A percentile compares a stretch with the other conserved stretches of the same genome.
These are phyloP conservation scores for Fraxinus paxiana DNA, from an alignment of 305 asterid species.

Conservation along the genomic window DNA sequence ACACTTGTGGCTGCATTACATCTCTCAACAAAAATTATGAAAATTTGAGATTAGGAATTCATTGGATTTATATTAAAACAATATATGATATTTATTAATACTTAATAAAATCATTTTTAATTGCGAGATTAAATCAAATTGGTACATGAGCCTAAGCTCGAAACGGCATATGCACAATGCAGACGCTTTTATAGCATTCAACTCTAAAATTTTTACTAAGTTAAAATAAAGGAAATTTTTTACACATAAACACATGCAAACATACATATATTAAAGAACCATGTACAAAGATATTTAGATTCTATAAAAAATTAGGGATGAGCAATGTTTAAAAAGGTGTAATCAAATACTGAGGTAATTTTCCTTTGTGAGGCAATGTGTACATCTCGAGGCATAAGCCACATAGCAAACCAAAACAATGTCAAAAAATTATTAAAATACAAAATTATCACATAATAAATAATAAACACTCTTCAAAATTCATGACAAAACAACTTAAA, in stretches of 20 bases:
- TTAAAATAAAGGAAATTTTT: background rate
- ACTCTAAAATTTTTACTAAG: background rate
- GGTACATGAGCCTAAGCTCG: background rate
- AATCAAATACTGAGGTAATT: background rate
- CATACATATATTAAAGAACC: background rate
- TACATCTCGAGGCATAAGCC: background rate
- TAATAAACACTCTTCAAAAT: background rate
- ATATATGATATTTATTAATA: background rate
- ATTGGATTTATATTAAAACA: background rate
- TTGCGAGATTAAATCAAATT: background rate
- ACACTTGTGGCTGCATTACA: background rate
- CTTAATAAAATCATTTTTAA: background rate
- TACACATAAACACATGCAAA: background rate
- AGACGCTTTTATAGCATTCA: background rate
- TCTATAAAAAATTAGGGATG: background rate
- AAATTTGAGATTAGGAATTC: background rate
- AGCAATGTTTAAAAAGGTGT: background rate
- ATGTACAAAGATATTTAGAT: background rate
- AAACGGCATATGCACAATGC: background rate
- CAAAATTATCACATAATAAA: background rate
- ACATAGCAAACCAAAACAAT: background rate
- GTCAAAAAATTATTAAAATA: background rate
- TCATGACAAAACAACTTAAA: background rate
- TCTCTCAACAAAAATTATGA: background rate
- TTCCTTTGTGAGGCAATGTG: background rate